phyloP scores from a whole-genome alignment of 164 flowering plant genomes.

The Akebia trifoliata region DNA sequence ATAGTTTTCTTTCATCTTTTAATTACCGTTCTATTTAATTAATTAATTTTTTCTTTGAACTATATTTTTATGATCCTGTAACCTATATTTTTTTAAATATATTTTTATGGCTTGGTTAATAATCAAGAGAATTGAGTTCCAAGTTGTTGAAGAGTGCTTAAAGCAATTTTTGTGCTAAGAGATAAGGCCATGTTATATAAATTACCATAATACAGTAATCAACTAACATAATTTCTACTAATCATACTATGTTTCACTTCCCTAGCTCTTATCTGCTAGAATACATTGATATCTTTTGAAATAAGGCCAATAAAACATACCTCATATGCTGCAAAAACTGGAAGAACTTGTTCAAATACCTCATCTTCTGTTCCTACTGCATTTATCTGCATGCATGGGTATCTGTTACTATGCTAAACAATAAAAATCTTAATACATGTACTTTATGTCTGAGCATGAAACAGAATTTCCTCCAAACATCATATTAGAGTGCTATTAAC shows the following conservation, averaged over 20 bases:
- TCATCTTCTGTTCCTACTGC: constrained; percentile 80
- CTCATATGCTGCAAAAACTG: constrained; percentile 49
- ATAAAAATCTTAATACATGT: not conserved
- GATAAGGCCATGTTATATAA: too few species aligned
- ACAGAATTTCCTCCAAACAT: not conserved
- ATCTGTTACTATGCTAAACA: constrained; percentile 1
- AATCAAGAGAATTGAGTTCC: not conserved
- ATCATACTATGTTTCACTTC: too few species aligned
- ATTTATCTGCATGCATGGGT: constrained; percentile 49
- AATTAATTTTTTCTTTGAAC: not conserved
- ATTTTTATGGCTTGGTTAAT: not conserved
- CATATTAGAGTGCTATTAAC: not conserved
- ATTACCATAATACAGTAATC: too few species aligned
- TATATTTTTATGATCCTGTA: not conserved
- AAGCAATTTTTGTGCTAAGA: not conserved
- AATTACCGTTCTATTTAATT: too few species aligned
- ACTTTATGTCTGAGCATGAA: not conserved
- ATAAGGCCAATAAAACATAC: constrained; percentile 20
- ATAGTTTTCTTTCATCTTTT: too few species aligned
- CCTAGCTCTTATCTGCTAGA: too few species aligned
- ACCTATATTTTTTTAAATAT: not conserved
- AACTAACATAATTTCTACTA: too few species aligned
- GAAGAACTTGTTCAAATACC: constrained; percentile 60
- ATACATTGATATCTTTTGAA: not conserved
- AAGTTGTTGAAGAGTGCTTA: not conserved